Conservation (phyloP, 75 land plant species). For the Isoetes taiwanensis region DNA sequence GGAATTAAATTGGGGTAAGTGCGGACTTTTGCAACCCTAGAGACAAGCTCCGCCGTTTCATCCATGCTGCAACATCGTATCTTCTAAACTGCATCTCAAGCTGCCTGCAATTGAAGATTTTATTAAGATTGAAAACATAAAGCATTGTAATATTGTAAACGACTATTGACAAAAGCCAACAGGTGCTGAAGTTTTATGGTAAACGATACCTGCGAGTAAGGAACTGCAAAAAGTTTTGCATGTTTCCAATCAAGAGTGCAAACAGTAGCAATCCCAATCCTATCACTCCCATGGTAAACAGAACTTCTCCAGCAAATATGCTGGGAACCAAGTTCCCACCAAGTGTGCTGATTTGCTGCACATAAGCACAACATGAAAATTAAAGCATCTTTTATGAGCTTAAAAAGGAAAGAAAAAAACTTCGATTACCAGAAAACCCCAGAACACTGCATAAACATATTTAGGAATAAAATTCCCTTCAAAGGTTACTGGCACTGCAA, state of each 20-base stretch:
- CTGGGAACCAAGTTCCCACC: slow-evolving; percentile 87
- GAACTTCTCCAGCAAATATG: slow-evolving; percentile 67
- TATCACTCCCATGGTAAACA: slow-evolving; percentile 72
- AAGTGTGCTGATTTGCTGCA: slow-evolving; percentile 92
- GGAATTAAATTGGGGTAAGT: no score
- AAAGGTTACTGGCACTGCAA: slow-evolving; percentile 42
- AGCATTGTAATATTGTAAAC: no score
- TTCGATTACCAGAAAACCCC: slow-evolving; percentile 94
- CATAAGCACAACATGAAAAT: neutral
- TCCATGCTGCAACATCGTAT: slow-evolving; percentile 84
- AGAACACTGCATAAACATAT: slow-evolving; percentile 72
- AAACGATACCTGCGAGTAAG: slow-evolving; percentile 95
- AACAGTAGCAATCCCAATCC: slow-evolving; percentile 81
- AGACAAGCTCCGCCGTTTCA: slow-evolving; percentile 74
- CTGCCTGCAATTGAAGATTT: no score
- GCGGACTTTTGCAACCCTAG: slow-evolving; percentile 42
- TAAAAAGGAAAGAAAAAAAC: neutral
- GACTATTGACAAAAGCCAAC: no score
- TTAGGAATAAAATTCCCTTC: slow-evolving; percentile 19
- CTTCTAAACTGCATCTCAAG: slow-evolving; percentile 73
- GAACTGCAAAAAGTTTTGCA: slow-evolving; percentile 89
- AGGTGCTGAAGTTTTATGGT: no score
- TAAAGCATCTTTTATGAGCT: neutral
- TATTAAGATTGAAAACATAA: no score
- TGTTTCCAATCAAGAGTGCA: slow-evolving; percentile 89